A percentile compares a stretch with the other conserved stretches of the same genome.
phyloP scores from a whole-genome alignment of 2,329 filamentous ascomycete species.

The Clarireedia paspali region DNA sequence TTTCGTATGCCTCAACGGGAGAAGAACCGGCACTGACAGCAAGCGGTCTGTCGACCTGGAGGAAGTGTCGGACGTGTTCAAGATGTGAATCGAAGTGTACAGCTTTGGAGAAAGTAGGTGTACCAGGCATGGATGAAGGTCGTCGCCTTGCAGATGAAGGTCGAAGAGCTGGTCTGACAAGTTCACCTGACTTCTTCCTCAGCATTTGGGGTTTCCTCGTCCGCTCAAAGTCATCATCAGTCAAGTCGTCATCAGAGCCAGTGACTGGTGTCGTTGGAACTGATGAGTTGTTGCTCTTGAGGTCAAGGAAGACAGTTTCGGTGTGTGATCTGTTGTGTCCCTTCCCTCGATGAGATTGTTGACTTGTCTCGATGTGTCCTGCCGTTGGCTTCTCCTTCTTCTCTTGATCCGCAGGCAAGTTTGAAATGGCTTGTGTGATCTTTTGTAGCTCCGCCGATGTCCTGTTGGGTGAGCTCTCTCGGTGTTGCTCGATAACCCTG shows the following conservation, averaged over 20 bases:
- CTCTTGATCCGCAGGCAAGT: slow-evolving; percentile 31
- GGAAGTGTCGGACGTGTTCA: slow-evolving; percentile 91
- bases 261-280: slow-evolving; percentile 43
- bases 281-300: slow-evolving; percentile 17
- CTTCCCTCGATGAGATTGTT: slow-evolving; percentile 20
- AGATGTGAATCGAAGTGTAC: slow-evolving; percentile 98
- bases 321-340: slow-evolving; percentile 27
- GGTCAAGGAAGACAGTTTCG: slow-evolving; percentile 39
- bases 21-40: slow-evolving; percentile 93
- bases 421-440: slow-evolving; percentile 23
- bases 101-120: slow-evolving; percentile 88
- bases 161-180: slow-evolving; percentile 86
- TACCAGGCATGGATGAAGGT: slow-evolving; percentile 95
- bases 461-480: slow-evolving; percentile 46
- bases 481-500: slow-evolving; percentile 64
- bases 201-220: slow-evolving; percentile 79
- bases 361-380: slow-evolving; percentile 14
- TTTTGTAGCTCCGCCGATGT: slow-evolving; percentile 17
- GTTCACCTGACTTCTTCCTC: slow-evolving; percentile 94
- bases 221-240: slow-evolving; percentile 49
- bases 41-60: slow-evolving; percentile 89
- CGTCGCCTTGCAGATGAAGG: slow-evolving; percentile 65
- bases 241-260: slow-evolving; percentile 46
- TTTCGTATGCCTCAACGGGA: slow-evolving; percentile 80
- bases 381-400: slow-evolving; percentile 22